phyloP scores from a whole-genome alignment of 2,329 filamentous ascomycete species.

The Sphaerostilbella broomeana region DNA sequence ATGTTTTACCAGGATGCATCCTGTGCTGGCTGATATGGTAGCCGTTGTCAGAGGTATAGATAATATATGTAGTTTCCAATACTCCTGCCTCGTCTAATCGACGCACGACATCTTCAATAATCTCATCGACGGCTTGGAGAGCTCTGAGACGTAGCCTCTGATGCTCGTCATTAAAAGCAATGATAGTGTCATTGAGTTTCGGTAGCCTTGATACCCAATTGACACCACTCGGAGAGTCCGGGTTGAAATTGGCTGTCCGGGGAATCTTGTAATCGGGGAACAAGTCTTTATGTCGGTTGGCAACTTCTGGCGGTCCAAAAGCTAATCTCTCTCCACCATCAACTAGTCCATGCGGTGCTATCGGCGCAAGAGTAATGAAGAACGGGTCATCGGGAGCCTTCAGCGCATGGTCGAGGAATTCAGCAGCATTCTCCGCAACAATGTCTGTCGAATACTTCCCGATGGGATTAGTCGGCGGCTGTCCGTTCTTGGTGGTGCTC shows the following conservation, averaged over 20 bases:
- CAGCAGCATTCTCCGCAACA: slow-evolving; percentile 50
- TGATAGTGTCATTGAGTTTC: slow-evolving; percentile 32
- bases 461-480: slow-evolving; percentile 23
- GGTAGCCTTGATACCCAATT: slow-evolving; percentile 40
- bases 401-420: slow-evolving; percentile 56
- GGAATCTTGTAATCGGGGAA: slow-evolving; percentile 56
- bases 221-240: slow-evolving; percentile 39
- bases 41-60: slow-evolving; percentile 55
- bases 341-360: slow-evolving; percentile 57
- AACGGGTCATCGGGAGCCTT: slow-evolving; percentile 47
- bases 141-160: slow-evolving; percentile 46
- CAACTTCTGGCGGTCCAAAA: slow-evolving; percentile 48
- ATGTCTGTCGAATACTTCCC: slow-evolving; percentile 47
- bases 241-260: slow-evolving; percentile 60
- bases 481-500: slow-evolving; percentile 28
- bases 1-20: slow-evolving; percentile 51
- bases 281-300: slow-evolving; percentile 54
- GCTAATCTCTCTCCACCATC: slow-evolving; percentile 2
- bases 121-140: slow-evolving; percentile 49
- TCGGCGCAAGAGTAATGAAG: slow-evolving; percentile 59
- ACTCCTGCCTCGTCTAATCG: slow-evolving; percentile 30
- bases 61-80: slow-evolving; percentile 54
- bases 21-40: slow-evolving; percentile 56
- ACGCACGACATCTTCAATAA: slow-evolving; percentile 41
- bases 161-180: slow-evolving; percentile 44